phyloP scores from a whole-genome alignment of 371 early-diverging fungal genomes.

The Rhizomucor miehei region DNA sequence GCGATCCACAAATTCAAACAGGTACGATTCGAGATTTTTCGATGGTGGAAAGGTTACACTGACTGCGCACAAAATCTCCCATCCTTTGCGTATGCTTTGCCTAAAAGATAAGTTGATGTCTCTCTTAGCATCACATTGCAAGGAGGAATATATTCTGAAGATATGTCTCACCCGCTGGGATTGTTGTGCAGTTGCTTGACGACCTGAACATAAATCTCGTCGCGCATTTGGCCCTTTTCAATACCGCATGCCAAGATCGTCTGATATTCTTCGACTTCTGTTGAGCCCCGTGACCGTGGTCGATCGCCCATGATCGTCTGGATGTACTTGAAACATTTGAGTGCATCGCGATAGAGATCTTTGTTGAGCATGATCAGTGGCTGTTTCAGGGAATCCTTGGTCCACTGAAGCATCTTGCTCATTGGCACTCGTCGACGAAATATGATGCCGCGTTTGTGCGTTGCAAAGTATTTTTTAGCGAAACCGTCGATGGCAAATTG shows the following conservation, averaged over 20 bases:
- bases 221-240: conserved; percentile 72
- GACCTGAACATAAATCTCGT: conserved; percentile 93
- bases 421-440: conserved; percentile 86
- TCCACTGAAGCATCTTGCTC: conserved; percentile 83
- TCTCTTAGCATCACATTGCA: no score
- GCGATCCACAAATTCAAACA: conserved; percentile 75
- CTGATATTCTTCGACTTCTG: conserved; percentile 66
- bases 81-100: conserved; percentile 79
- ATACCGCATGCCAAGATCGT: conserved; percentile 77
- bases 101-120: no score
- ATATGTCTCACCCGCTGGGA: conserved; percentile 59
- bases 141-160: not conserved
- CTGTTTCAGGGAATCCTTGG: conserved; percentile 73
- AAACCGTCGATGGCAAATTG: conserved; percentile 89
- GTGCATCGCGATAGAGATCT: conserved; percentile 79
- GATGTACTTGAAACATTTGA: conserved; percentile 81
- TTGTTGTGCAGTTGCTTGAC: conserved; percentile 90
- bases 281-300: conserved; percentile 25
- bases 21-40: conserved; percentile 84
- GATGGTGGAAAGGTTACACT: conserved; percentile 91
- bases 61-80: conserved; percentile 84
- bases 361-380: conserved; percentile 84
- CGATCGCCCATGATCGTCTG: conserved; percentile 87
- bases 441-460: conserved; percentile 76
- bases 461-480: conserved; percentile 89